Evolutionary conservation across 2,329 filamentous ascomycete species (phyloP).

Genomic region (Pseudogymnoascus sp.): DNA sequence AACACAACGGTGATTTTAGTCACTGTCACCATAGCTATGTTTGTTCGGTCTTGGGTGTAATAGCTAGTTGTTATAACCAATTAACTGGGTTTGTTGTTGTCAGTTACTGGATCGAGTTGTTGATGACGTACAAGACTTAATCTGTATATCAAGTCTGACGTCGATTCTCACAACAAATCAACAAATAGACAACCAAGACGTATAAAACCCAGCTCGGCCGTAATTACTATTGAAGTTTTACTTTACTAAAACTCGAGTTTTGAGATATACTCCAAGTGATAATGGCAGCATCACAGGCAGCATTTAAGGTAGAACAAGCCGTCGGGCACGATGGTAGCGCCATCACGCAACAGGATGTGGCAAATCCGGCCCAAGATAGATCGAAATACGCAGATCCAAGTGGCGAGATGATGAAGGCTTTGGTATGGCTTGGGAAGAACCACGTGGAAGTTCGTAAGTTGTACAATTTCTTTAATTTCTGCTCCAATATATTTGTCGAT

Average conservation of each 20-base stretch:
- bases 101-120: neutral
- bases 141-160: neutral
- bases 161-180: neutral
- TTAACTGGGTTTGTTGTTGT: neutral
- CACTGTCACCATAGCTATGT: neutral
- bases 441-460: slow-evolving; percentile 55
- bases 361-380: slow-evolving; percentile 49
- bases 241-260: neutral
- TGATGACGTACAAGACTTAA: neutral
- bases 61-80: neutral
- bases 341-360: slow-evolving; percentile 59
- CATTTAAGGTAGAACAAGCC: slow-evolving; percentile 55
- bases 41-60: neutral
- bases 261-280: neutral
- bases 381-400: slow-evolving; percentile 39
- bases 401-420: slow-evolving; percentile 64
- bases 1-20: neutral
- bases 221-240: neutral
- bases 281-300: slow-evolving; percentile 43
- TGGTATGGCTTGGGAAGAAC: slow-evolving; percentile 78
- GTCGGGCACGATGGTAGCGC: slow-evolving; percentile 61
- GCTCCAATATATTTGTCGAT: neutral
- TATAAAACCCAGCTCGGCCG: neutral
- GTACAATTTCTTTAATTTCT: neutral
- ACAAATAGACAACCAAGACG: neutral